Conservation (phyloP, 2,329 filamentous ascomycete species). For the Beauveria sp. region DNA sequence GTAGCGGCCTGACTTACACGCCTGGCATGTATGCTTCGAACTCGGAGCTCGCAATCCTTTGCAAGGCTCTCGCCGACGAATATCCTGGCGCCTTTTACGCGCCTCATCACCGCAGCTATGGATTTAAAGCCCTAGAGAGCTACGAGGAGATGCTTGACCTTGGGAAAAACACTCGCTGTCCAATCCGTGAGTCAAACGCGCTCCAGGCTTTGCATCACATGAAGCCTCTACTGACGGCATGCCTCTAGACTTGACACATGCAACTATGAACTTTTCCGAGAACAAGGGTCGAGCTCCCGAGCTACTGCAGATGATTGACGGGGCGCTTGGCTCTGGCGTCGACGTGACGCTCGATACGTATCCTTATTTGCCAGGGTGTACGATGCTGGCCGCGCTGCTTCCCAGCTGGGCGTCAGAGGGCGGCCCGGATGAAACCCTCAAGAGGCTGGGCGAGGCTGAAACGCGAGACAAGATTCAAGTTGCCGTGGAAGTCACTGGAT, state of each 20-base stretch:
- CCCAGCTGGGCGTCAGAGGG: conserved; percentile 20
- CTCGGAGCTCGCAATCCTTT: conserved; percentile 17
- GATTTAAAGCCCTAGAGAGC: conserved; percentile 17
- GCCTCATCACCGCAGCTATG: conserved; percentile 21
- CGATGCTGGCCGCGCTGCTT: conserved; percentile 17
- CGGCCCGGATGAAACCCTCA: conserved; percentile 16
- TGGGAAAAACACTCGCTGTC: conserved; percentile 17
- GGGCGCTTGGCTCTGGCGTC: conserved; percentile 13
- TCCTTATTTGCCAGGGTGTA: conserved; percentile 19
- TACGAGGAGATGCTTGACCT: conserved; percentile 19
- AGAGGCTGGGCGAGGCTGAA: conserved; percentile 14
- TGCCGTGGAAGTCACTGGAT: conserved; percentile 18
- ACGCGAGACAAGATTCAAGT: conserved; percentile 17
- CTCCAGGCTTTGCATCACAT: too few relatives aligned
- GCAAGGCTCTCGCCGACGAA: conserved; percentile 16
- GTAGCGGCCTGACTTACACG: conserved; percentile 19
- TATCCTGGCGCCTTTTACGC: conserved; percentile 19
- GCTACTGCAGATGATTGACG: conserved; percentile 17
- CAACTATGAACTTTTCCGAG: conserved; percentile 19
- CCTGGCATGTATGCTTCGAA: conserved; percentile 21
- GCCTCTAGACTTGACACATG: conserved; percentile 17
- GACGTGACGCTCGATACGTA: conserved; percentile 20
- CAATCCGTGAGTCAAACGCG: conserved; percentile 15
- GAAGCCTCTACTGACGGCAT: background rate
- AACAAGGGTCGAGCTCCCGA: conserved; percentile 18